These are phyloP conservation scores for Yarrowia osloensis DNA, from an alignment of 805 yeast species.

Conservation along the genomic window DNA sequence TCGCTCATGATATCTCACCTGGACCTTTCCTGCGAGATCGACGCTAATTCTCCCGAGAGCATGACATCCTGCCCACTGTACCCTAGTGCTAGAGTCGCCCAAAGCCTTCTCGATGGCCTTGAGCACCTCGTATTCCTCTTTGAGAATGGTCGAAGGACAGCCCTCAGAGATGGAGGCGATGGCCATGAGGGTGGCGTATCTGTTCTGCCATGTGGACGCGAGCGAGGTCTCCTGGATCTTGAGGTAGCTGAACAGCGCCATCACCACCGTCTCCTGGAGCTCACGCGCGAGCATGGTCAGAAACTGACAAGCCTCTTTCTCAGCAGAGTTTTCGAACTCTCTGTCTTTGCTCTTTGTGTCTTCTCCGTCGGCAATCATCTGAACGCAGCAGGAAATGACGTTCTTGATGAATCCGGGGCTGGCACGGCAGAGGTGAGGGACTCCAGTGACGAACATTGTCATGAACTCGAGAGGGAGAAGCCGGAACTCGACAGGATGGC, in stretches of 20 bases:
- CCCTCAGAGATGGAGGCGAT: slow-evolving; percentile 97
- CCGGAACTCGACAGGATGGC: slow-evolving; percentile 24
- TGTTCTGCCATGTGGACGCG: slow-evolving; percentile 73
- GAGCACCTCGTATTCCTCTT: slow-evolving; percentile 77
- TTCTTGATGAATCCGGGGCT: slow-evolving; percentile 14
- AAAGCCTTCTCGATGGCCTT: slow-evolving; percentile 85
- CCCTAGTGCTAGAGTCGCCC: slow-evolving; percentile 86
- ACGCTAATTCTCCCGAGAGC: slow-evolving; percentile 96
- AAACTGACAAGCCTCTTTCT: slow-evolving; percentile 17
- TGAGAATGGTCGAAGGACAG: slow-evolving; percentile 81
- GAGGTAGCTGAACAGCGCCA: slow-evolving; percentile 5
- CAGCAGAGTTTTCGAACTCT: background rate
- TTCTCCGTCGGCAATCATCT: slow-evolving; percentile 20
- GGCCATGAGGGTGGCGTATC: slow-evolving; percentile 97
- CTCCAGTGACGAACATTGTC: slow-evolving; percentile 28
- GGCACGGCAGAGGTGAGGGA: slow-evolving; percentile 22
- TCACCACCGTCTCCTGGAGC: slow-evolving; percentile 20
- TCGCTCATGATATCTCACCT: slow-evolving; percentile 73
- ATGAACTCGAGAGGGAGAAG: slow-evolving; percentile 29
- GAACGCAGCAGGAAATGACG: slow-evolving; percentile 14
- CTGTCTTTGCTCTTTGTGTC: slow-evolving; percentile 18
- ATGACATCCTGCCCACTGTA: slow-evolving; percentile 95
- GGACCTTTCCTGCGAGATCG: slow-evolving; percentile 89
- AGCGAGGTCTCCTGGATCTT: slow-evolving; percentile 14
- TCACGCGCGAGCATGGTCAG: slow-evolving; percentile 25